Base-by-base conservation (phyloP, 1,139 yeast species). In the Zygosaccharomyces sapae region DNA sequence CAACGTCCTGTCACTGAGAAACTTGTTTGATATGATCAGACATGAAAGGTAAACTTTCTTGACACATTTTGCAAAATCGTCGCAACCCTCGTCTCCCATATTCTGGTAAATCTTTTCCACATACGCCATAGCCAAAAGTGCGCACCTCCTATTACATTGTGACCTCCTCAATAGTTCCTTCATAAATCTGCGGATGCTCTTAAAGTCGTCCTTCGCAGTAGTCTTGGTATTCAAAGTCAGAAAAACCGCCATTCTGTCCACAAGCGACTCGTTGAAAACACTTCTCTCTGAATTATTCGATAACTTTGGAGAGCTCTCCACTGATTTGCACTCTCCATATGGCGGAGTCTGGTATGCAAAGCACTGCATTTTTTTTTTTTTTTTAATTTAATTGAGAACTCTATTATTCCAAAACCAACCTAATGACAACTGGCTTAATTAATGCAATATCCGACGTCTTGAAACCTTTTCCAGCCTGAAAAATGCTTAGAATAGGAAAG, bases 21-120 rank as follows among this genome's bases (percentile, higher is more conserved):
- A 63, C 48, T 64, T 64, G 46, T 63, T 65, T 12, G 64, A 55
- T 8, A 64, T 49, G 20, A 64, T 58, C 33, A 64, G 55, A 41
- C 67, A 63, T 25, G 54, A 46, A 20, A 63, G 48, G 41, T 53
- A 61, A 7, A 59, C 52, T 47, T 67, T 55, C 50, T 61, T 63
- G 6, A 63, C 49, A 44, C 67, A 64, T 30, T 52, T 48, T 8
- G 65, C 57, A 41, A 63, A 62, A 36, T 59, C 64, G 6, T 65
- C 65, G 44, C 57, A 41, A 19, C 42, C 45, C 10, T 22, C 25
- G 9, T 43, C 44, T 10, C 12, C 37, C 36, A 30, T 41, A 19
- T 43, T 37, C 20, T 45, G 39, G 42, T 57, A 52, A n/a, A 64
- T 41, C 43, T 53, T 55, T 35, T 55, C 47, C 35, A 59, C 56